Evolutionary conservation across 257 asterid species (phyloP).

Genomic region (Voacanga thouarsii): DNA sequence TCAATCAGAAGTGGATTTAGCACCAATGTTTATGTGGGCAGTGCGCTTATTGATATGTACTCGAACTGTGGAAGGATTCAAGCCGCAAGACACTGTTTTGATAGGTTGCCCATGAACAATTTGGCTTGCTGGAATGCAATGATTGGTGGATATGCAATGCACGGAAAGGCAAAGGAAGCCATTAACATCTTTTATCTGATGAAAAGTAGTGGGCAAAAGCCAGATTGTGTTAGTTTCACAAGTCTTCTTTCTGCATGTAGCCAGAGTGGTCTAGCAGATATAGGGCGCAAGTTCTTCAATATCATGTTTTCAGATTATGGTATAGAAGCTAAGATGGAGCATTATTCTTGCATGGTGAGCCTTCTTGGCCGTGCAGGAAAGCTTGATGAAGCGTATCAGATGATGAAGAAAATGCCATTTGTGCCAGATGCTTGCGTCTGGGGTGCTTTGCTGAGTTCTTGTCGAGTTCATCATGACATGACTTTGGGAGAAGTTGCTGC

Average conservation of each 20-base stretch:
- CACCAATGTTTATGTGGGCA: conserved; percentile 61
- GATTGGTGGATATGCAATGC: conserved; percentile 87
- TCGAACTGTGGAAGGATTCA: conserved; percentile 82
- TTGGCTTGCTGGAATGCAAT: conserved; percentile 87
- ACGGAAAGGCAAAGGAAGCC: conserved; percentile 71
- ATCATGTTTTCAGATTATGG: conserved; percentile 61
- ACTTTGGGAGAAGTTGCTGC: conserved; percentile 83
- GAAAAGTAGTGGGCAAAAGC: conserved; percentile 62
- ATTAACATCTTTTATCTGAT: conserved; percentile 44
- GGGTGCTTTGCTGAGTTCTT: conserved; percentile 88
- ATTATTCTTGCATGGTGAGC: conserved; percentile 81
- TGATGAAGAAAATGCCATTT: conserved; percentile 67
- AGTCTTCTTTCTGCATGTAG: conserved; percentile 86
- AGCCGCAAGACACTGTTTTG: conserved; percentile 54
- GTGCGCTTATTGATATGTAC: conserved; percentile 87
- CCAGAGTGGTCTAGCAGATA: conserved; percentile 66
- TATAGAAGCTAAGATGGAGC: conserved; percentile 67
- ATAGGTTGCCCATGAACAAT: conserved; percentile 53
- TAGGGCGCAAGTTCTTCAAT: conserved; percentile 57
- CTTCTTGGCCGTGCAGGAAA: conserved; percentile 89
- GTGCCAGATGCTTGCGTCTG: conserved; percentile 87
- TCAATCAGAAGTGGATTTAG: conserved; percentile 50
- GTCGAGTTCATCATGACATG: conserved; percentile 64
- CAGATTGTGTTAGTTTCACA: conserved; percentile 71
- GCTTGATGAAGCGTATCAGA: conserved; percentile 70